phyloP scores from a whole-genome alignment of 2,329 filamentous ascomycete genomes.

The Uncinocarpus reesii region DNA sequence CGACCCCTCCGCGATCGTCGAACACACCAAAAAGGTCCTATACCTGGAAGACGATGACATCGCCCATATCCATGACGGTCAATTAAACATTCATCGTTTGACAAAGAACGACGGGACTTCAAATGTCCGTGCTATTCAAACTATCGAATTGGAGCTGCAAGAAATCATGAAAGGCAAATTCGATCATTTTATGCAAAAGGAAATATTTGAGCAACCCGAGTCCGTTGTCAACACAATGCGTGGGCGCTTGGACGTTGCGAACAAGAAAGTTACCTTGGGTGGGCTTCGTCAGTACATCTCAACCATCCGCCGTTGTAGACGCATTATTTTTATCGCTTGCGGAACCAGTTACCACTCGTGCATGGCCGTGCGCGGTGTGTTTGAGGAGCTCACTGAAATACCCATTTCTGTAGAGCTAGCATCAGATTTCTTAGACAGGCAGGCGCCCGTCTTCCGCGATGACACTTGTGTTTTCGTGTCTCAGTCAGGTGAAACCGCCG shows the following conservation, averaged over 20 bases:
- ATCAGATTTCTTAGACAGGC: conserved; percentile 93
- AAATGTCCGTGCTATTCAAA: conserved; percentile 97
- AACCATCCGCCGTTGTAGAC: conserved; percentile 90
- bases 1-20: conserved; percentile 93
- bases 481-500: conserved; percentile 95
- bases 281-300: conserved; percentile 91
- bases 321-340: conserved; percentile 98
- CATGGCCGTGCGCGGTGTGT: conserved; percentile 96
- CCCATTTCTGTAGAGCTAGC: conserved; percentile 94
- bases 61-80: conserved; percentile 97
- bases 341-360: conserved; percentile 98
- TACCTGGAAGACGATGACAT: conserved; percentile 99
- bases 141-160: conserved; percentile 94
- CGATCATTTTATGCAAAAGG: conserved; percentile 99
- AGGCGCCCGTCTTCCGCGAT: conserved; percentile 97
- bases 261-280: conserved; percentile 92
- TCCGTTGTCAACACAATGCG: conserved; percentile 99
- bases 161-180: conserved; percentile 99
- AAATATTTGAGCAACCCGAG: conserved; percentile 99
- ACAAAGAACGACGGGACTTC: conserved; percentile 94
- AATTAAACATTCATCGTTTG: conserved; percentile 95
- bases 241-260: conserved; percentile 85
- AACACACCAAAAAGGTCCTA: conserved; percentile 99
- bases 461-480: conserved; percentile 99
- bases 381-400: conserved; percentile 96